Base-by-base conservation (phyloP, 805 yeast genomes). In the Diddensiella caesifluorescens region DNA sequence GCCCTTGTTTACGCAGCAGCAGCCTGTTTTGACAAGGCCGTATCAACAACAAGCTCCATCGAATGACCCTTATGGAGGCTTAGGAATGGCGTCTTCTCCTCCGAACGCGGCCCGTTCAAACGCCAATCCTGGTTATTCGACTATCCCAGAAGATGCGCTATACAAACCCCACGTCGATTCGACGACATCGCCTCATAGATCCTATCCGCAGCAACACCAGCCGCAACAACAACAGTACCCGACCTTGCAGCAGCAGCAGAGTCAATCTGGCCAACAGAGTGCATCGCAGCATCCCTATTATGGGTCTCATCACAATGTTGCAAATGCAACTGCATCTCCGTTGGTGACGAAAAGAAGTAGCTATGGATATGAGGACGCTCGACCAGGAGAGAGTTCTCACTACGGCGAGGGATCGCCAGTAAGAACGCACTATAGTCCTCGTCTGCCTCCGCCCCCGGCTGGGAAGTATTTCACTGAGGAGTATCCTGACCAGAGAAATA, bases 41-140 rank as follows among this genome's bases (percentile, higher is more conserved):
- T 18, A 21, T 9, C 27, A 25, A 12, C 27, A 25, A 12, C 27
- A 25, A 25, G 9, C 27, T 9, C 9, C 27, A 12, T 9, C 9
- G 27, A 25, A 25, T 25, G 27, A 25, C 12, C 27, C 27, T 25
- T 25, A 29, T 6, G 32, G 16, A 29, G 32, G 32, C 7, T 7
- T 29, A 19, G 15, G 19, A 7, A 29, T 29, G 32, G 15, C 32
- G n/a, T n/a, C n/a, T 9, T 29, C 32, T 29, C 32, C 32, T 7
- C 12, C 32, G 7, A 7, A 7, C 15, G 12, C 27, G 21, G 13
- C 29, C 18, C 9, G 38, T 6, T 22, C 44, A 35, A 39, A 28
- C 26, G 21, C 29, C 22, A 31, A 25, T 38, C 19, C 44, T 22
- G 16, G 26, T 22, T 36, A 37, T 36, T 18, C 26, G 4, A 20